A percentile compares a stretch with the other conserved stretches of the same genome.
Conservation (phyloP, 345 rosid species). For the Schrenkiella parvula region DNA sequence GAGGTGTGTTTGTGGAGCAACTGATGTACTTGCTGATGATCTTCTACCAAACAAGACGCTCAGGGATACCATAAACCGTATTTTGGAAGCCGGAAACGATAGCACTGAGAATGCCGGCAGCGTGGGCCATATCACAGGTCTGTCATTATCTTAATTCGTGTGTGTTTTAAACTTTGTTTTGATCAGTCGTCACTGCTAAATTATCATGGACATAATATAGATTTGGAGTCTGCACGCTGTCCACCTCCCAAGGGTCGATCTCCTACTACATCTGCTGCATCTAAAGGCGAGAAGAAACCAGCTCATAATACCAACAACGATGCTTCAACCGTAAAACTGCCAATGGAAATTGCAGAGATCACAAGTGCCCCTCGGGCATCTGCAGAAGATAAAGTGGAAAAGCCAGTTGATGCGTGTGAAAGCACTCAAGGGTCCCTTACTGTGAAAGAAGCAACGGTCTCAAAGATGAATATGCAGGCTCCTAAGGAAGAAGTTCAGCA, state of each 20-base stretch:
- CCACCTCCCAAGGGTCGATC: conserved; percentile 69
- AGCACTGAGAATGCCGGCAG: conserved; percentile 86
- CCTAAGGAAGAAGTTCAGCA: conserved; percentile 72
- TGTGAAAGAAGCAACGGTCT: conserved; percentile 58
- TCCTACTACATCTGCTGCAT: conserved; percentile 69
- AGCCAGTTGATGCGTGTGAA: conserved; percentile 54
- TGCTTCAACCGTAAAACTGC: conserved; percentile 40
- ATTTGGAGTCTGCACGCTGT: conserved; percentile 78
- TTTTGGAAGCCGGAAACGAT: conserved; percentile 86
- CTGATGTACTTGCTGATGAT: conserved; percentile 86
- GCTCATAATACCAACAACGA: conserved; percentile 48
- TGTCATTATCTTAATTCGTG: conserved; percentile 6
- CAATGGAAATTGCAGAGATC: conserved; percentile 42
- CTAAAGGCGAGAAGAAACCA: conserved; percentile 66
- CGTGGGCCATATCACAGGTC: conserved; percentile 83
- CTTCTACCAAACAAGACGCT: conserved; percentile 96
- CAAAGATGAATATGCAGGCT: conserved; percentile 61
- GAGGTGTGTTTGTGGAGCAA: conserved; percentile 81
- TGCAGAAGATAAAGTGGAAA: conserved; percentile 43
- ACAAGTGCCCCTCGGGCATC: conserved; percentile 38
- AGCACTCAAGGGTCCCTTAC: conserved; percentile 63
- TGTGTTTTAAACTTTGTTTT: neutral
- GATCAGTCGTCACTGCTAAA: conserved; percentile 5
- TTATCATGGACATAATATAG: conserved; percentile 27
- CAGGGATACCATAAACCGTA: conserved; percentile 87